Evolutionary conservation across 345 rosid genomes (phyloP).

Genomic region (Hibiscus mutabilis): DNA sequence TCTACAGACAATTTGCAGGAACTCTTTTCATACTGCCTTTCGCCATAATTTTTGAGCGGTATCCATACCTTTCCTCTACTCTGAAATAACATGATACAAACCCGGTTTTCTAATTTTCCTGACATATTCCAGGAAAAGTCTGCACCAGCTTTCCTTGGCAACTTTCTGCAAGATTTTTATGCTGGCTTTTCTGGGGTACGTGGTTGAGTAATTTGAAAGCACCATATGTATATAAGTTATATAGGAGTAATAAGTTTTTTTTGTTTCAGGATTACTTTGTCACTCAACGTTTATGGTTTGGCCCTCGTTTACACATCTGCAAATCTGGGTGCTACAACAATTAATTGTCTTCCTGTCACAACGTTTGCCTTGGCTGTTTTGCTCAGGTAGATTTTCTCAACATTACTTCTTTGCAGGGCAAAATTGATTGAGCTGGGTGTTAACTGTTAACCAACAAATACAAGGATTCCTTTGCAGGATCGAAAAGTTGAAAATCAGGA

Average conservation of each 20-base stretch:
- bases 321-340: slow-evolving; percentile 9
- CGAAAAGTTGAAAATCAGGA: background rate
- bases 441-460: too few relatives aligned
- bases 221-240: background rate
- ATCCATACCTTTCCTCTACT: background rate
- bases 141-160: slow-evolving; percentile 9
- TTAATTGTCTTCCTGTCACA: slow-evolving; percentile 12
- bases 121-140: slow-evolving; percentile 10
- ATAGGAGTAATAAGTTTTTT: too few relatives aligned
- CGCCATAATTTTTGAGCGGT: slow-evolving; percentile 18
- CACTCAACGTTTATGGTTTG: slow-evolving; percentile 1
- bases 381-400: slow-evolving; percentile 7
- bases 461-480: background rate
- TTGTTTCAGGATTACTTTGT: slow-evolving; percentile 12
- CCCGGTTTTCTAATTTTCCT: background rate
- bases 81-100: background rate
- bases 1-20: slow-evolving; percentile 15
- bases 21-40: slow-evolving; percentile 16
- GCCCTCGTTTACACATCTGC: slow-evolving; percentile 18
- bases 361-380: slow-evolving; percentile 21
- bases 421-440: background rate
- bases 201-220: background rate
- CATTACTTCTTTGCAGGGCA: too few relatives aligned
- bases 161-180: slow-evolving; percentile 19
- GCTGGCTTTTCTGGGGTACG: slow-evolving; percentile 18